These are phyloP conservation scores for Beta vulgaris DNA, from an alignment of 148 eudicot genomes.

Conservation along the genomic window DNA sequence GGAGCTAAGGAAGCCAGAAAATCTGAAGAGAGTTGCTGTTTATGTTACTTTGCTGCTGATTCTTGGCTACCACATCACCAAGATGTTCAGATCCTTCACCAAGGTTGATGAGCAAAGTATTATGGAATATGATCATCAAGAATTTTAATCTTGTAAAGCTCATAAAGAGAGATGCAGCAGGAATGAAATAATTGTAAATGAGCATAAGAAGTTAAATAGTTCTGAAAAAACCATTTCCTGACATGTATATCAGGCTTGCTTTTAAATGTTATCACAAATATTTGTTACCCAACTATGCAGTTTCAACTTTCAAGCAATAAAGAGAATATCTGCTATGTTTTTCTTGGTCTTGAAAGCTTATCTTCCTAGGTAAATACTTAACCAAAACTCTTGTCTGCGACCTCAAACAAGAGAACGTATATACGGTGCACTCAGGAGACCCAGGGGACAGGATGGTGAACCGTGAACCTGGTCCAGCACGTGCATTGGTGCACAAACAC, in stretches of 20 bases:
- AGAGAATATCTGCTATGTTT: neutral
- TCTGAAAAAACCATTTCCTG: neutral
- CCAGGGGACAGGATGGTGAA: too few relatives aligned
- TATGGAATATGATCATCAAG: neutral
- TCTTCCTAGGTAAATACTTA: neutral
- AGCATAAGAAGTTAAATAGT: neutral
- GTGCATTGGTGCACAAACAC: too few relatives aligned
- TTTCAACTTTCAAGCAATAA: constrained; percentile 18
- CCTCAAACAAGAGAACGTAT: neutral
- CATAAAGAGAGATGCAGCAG: constrained; percentile 4
- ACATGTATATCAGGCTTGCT: neutral
- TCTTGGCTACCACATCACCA: constrained; percentile 28
- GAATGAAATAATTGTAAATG: neutral
- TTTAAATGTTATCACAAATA: neutral
- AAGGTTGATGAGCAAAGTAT: constrained; percentile 11
- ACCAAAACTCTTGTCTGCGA: neutral
- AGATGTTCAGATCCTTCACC: constrained; percentile 13
- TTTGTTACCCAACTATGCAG: constrained; percentile 2
- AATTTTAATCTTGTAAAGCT: neutral
- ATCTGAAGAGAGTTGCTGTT: constrained; percentile 24
- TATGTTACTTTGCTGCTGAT: constrained; percentile 27
- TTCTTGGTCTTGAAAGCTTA: neutral
- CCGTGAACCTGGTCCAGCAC: too few relatives aligned
- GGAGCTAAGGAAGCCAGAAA: constrained; percentile 41
- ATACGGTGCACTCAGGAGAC: neutral